Conservation (phyloP, 2,329 filamentous ascomycete genomes). For the Westerdykella ornata region DNA sequence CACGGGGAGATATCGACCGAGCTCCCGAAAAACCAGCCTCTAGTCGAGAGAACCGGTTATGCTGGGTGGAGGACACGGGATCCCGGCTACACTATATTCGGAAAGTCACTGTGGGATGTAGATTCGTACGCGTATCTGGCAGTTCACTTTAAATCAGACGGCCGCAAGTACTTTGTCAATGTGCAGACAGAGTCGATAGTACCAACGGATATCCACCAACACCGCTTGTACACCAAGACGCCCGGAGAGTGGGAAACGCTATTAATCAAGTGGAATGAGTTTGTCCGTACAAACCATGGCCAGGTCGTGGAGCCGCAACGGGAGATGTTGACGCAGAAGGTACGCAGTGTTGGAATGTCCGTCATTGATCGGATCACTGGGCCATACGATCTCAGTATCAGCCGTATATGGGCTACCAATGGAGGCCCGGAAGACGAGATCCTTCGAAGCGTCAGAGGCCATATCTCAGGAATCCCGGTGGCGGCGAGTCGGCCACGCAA, state of each 20-base stretch:
- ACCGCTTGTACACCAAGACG: constrained; percentile 71
- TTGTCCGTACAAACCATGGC: constrained; percentile 90
- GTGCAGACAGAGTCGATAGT: constrained; percentile 91
- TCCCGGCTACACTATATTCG: constrained; percentile 71
- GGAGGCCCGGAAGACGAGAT: constrained; percentile 37
- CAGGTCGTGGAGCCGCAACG: constrained; percentile 88
- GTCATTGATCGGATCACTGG: constrained; percentile 84
- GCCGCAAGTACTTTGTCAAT: constrained; percentile 88
- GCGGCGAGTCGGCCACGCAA: background rate
- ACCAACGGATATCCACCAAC: constrained; percentile 92
- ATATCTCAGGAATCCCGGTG: constrained; percentile 21
- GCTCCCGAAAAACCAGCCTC: constrained; percentile 66
- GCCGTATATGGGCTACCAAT: constrained; percentile 88
- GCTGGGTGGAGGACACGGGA: constrained; percentile 85
- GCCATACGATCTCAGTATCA: constrained; percentile 79
- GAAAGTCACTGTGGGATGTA: constrained; percentile 78
- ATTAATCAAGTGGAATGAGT: constrained; percentile 83
- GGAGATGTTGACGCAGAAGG: constrained; percentile 78
- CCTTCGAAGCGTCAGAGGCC: constrained; percentile 20
- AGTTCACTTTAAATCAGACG: constrained; percentile 82
- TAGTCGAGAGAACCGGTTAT: constrained; percentile 74
- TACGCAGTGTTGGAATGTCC: constrained; percentile 78
- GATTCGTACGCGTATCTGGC: constrained; percentile 85
- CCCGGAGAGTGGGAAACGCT: constrained; percentile 92
- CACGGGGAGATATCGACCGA: constrained; percentile 82